Base-by-base conservation (phyloP, 1,139 yeast species). In the Diutina scorzettiae region DNA sequence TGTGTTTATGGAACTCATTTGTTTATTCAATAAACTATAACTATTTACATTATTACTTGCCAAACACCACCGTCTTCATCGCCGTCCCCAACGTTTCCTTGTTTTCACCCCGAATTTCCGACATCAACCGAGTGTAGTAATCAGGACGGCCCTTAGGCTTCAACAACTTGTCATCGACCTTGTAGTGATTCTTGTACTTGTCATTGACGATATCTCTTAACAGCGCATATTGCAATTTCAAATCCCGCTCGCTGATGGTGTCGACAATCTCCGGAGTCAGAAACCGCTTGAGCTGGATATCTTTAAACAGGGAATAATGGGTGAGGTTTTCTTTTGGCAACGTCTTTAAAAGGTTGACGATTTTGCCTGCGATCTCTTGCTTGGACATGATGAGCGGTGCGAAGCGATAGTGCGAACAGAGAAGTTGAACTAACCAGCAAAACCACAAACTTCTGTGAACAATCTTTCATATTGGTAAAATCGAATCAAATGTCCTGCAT, bases 71-170 rank as follows among this genome's bases (percentile, higher is more conserved):
- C 8, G 86, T 79, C 59, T 79, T 76, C 54, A 80, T 54, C 30
- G 89, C 89, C 41, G 73, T 62, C 46, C 74, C 59, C 43, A 82
- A 62, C 17, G 75, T 71, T 59, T 85, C 95, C 58, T 75, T 79
- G 53, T 70, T 70, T 51, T 80, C 79, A n/a, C 94, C 91, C 45
- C 71, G 68, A 42, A 87, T 70, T 57, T 85, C 95, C 41, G 71
- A 67, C 61, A 81, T 53, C 44, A 87, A 67, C 53, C 93, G 71
- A 36, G 68, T 71, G 55, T 87, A 87, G 55, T 87, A 87, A 41
- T 71, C 62, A 2, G 95, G 89, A 57, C 86, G 84, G 2, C 96
- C 95, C 54, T 80, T 78, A 25, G 96, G 96, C 50, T 62, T 68
- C 53, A 76, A 62, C 48, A 87, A 60, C 57, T 81, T 81, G 43